Evolutionary conservation across 2,329 filamentous ascomycete species (phyloP), one percentile per base, ranked within the genome.

Genomic region (Pseudogymnoascus sp.): DNA sequence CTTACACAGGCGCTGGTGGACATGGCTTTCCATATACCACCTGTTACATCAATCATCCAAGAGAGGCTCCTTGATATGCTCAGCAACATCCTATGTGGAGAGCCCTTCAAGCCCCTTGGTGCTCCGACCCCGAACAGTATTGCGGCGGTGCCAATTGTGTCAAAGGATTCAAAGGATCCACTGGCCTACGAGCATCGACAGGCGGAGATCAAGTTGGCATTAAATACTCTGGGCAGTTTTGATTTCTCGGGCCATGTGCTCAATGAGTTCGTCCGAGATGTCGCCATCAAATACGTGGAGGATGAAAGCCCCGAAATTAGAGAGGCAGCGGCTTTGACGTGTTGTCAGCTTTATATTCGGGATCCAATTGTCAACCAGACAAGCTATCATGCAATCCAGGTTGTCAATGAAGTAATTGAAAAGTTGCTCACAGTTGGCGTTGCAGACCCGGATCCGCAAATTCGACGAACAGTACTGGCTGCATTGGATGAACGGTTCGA

Each of bases 361-460:
- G 96, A 99, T 73, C 95, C 95, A 0, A 97, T 99, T 68, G 92
- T 99, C 71, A 95, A 96, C 70, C 95, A 99, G 77, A 97, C 93
- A 6, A 97, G 95, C 74, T 91, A 93, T 68, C 95, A 99, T 74
- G 93, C 95, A 0, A 90, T 97, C 42, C 92, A 97, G 73, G 95
- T 99, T 29, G 96, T 99, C 53, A 91, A 93, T 63, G 95, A 99
- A 74, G 95, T 99, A 33, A 96, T 99, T 64, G 93, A 97, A 76
- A 97, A 95, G 72, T 84, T 99, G 0, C 81, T 99, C 66, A 97
- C 93, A 0, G 93, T 97, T 40, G 93, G 92, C 60, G 91, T 99
- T 29, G 95, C 93, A 13, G 95, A 99, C 72, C 87, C 89, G 1
- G 91, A 97, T 69, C 84, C 92, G 13, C 89, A 89, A 68, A 99